These are phyloP conservation scores for Straminergon stramineum DNA, from an alignment of 225 moss, liverwort and hornwort species.

Conservation along the genomic window DNA sequence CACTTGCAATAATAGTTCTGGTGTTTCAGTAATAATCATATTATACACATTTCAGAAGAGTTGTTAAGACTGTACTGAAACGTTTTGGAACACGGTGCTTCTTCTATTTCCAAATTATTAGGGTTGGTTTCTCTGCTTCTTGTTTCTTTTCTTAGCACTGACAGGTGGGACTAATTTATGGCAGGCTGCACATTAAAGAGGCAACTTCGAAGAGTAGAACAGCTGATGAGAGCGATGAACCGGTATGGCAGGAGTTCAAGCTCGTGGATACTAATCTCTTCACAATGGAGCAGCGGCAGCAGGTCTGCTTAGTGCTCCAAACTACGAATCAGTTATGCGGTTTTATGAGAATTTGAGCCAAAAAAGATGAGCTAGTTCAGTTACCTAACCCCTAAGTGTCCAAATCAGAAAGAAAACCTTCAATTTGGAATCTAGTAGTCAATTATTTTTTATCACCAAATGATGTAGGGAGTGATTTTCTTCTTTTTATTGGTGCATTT, in stretches of 20 bases:
- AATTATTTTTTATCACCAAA: background rate
- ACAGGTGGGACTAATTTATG: background rate
- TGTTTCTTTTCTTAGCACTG: background rate
- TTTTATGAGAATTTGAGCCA: background rate
- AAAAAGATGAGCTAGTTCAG: background rate
- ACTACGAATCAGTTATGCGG: background rate
- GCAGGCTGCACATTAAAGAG: conserved; percentile 79
- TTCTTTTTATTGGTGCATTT: background rate
- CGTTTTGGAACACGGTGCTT: background rate
- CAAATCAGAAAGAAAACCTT: background rate
- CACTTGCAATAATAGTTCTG: background rate
- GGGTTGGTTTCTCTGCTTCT: background rate
- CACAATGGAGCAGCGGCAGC: conserved; percentile 73
- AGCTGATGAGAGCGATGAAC: conserved; percentile 52
- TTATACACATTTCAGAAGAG: background rate
- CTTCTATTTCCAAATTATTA: background rate
- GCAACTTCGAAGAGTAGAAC: conserved; percentile 61
- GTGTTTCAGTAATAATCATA: background rate
- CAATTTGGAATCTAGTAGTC: background rate
- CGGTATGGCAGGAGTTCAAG: conserved; percentile 81
- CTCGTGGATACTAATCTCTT: conserved; percentile 68
- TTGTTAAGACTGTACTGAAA: background rate
- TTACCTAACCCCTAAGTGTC: background rate
- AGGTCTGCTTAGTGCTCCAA: conserved; percentile 32
- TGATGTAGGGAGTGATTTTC: background rate